These are phyloP conservation scores for Didymellaceae sp. DNA, from an alignment of 2,329 filamentous ascomycete genomes.

Conservation along the genomic window DNA sequence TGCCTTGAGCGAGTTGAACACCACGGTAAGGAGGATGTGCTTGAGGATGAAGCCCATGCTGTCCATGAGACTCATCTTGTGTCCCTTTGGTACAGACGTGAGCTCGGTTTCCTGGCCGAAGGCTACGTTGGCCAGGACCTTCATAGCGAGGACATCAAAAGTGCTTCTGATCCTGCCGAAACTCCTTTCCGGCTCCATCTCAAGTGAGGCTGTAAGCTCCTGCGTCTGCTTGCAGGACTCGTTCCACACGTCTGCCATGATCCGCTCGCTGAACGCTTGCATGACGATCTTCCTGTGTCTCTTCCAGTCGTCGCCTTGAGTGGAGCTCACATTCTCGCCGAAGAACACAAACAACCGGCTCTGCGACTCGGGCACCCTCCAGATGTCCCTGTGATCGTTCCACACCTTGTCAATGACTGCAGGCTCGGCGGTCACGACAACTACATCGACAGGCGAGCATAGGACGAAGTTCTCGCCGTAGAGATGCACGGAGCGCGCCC, in stretches of 20 bases:
- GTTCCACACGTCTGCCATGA: slow-evolving; percentile 21
- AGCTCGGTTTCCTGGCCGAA: slow-evolving; percentile 23
- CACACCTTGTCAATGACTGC: slow-evolving; percentile 20
- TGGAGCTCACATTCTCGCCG: slow-evolving; percentile 26
- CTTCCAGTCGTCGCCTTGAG: slow-evolving; percentile 29
- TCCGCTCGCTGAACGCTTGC: slow-evolving; percentile 25
- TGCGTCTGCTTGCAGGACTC: slow-evolving; percentile 14
- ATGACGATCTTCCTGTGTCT: slow-evolving; percentile 29
- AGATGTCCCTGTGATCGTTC: slow-evolving; percentile 16
- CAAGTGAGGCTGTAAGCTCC: slow-evolving; percentile 5
- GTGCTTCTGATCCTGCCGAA: slow-evolving; percentile 9
- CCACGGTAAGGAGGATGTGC: slow-evolving; percentile 20
- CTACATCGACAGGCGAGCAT: slow-evolving; percentile 31
- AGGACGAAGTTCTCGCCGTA: slow-evolving; percentile 35
- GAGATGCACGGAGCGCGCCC: slow-evolving; percentile 13
- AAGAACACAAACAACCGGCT: slow-evolving; percentile 25
- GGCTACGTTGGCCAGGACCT: slow-evolving; percentile 21
- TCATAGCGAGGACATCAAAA: slow-evolving; percentile 27
- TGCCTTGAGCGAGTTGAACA: slow-evolving; percentile 22
- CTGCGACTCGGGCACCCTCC: slow-evolving; percentile 21
- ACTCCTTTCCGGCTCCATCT: slow-evolving; percentile 1
- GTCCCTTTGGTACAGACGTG: slow-evolving; percentile 12
- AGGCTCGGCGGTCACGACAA: slow-evolving; percentile 26
- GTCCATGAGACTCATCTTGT: slow-evolving; percentile 25
- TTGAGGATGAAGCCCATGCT: slow-evolving; percentile 24